Base-by-base conservation (phyloP, 805 yeast species). In the Kazachstania africana region DNA sequence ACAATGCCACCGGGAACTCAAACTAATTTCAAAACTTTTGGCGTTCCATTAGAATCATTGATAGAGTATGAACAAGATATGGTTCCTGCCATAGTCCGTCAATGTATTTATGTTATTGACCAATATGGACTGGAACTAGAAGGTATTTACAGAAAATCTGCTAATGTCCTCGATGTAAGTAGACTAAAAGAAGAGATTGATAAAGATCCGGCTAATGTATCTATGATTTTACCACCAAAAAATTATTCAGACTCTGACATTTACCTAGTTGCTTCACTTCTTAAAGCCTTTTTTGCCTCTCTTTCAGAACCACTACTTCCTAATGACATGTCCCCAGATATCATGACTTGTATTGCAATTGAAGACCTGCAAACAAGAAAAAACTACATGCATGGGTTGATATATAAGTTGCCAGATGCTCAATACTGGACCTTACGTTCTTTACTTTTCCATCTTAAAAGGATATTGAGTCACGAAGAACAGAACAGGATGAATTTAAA, bases 381-480 rank as follows among this genome's bases (percentile, higher is more conserved):
- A 36, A 88, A 84, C 48, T 65, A 65, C 19, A 65, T 91, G 45
- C 98, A 91, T 55, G 82, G 84, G 27, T 69, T 83, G 36, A 82
- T 91, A 28, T 91, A 79, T 60, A 80, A 81, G 42, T 66, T 91
- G 34, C 95, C 96, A 0, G 98, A 91, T 58, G 91, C 94, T 1
- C 84, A 88, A 36, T 91, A 91, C 54, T 87, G 94, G 65, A 87
- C 97, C 0, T 65, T 91, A 43, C 65, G 96, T 42, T 74, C 83
- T 22, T 60, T 91, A 42, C 62, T 87, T 2, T 83, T 88, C 66
- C 99, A 91, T 55, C 69, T 91, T 38, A 75, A 78, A 39, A 70
- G 78, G 34, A 76, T 91, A 10, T 72, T 78, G 24, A 67, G 68
- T 18, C 65, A 74, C 34, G 77, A 75, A 46, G 65, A 65, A 14